Base-by-base conservation (phyloP, 1,139 yeast genomes). In the Magnusiomyces sp. region DNA sequence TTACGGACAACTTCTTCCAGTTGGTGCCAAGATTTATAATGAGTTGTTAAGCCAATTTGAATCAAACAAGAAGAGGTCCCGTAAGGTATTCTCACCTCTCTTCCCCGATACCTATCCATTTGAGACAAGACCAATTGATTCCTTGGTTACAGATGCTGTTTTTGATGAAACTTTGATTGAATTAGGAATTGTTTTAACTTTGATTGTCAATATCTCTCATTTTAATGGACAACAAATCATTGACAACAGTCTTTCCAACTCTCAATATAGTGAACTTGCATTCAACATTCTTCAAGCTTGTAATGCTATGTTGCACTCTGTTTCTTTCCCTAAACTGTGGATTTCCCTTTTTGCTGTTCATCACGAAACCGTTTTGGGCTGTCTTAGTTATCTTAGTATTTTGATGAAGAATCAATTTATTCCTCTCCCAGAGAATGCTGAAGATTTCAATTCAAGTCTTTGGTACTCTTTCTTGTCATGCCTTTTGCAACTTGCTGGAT, bases 131-230 rank as follows among this genome's bases (percentile, higher is more conserved):
- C 80, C 92, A 1, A 76, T 85, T 58, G 95, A 87, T 62, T 82
- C 95, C 0, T 73, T 81, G 47, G 86, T 86, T 23, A 79, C 79
- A 56, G 87, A 83, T 56, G 86, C 81, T 56, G 72, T 75, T 1
- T 71, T 84, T 55, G 88, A 83, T 41, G 97, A 88, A 63, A 71
- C 85, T 2, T 68, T 88, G 53, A 71, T 84, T 48, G 97, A 88
- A 62, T 62, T 86, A 49, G 73, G 83, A 17, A 61, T 62, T 53
- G 64, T 63, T 5, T 59, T 64, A 45, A 73, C 82, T 6, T 51
- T 65, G 47, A 53, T 65, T 20, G 63, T 63, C 27, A 63, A 62
- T 38, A 57, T 65, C 40, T 62, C 66, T 32, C 59, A 61, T 47
- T 58, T 55, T 43, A 69, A 82, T 19, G 79, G 83, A 53, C 70